phyloP scores from a whole-genome alignment of 129 eudicot species.

The Ambrosia artemisiifolia region DNA sequence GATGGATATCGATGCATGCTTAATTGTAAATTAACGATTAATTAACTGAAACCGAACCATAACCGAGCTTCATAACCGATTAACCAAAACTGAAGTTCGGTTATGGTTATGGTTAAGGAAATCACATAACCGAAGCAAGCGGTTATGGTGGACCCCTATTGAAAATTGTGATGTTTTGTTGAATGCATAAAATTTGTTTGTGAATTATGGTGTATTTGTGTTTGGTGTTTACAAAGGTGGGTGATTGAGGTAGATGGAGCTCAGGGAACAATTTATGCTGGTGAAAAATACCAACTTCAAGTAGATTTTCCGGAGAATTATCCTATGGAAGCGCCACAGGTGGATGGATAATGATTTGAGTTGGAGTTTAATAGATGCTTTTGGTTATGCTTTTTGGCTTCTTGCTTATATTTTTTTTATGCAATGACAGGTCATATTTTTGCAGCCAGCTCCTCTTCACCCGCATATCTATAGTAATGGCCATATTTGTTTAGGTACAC shows the following conservation, averaged over 20 bases:
- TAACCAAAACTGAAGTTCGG: too few relatives aligned
- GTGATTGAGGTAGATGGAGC: slow-evolving; percentile 88
- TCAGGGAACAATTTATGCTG: slow-evolving; percentile 69
- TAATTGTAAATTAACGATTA: too few relatives aligned
- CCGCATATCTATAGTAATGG: slow-evolving; percentile 97
- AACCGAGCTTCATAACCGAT: too few relatives aligned
- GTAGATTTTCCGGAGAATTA: slow-evolving; percentile 94
- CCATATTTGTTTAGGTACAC: slow-evolving; percentile 86
- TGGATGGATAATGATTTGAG: slow-evolving; percentile 8
- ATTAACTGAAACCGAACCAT: too few relatives aligned
- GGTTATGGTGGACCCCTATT: too few relatives aligned
- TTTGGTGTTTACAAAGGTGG: slow-evolving; percentile 50
- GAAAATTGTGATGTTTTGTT: too few relatives aligned
- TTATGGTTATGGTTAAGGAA: too few relatives aligned
- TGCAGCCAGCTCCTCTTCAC: slow-evolving; percentile 89
- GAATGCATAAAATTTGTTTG: not conserved
- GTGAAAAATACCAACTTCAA: slow-evolving; percentile 78
- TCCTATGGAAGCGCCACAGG: slow-evolving; percentile 99
- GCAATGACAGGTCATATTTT: slow-evolving; percentile 69
- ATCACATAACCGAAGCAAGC: too few relatives aligned
- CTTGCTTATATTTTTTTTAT: slow-evolving; percentile 4
- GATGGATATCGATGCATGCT: too few relatives aligned
- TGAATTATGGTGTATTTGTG: slow-evolving; percentile 27
- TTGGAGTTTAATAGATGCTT: not conserved
- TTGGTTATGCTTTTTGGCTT: not conserved